These are phyloP conservation scores for Psilocybe tampanensis DNA, from an alignment of 768 basidiomycete genomes.

Conservation along the genomic window DNA sequence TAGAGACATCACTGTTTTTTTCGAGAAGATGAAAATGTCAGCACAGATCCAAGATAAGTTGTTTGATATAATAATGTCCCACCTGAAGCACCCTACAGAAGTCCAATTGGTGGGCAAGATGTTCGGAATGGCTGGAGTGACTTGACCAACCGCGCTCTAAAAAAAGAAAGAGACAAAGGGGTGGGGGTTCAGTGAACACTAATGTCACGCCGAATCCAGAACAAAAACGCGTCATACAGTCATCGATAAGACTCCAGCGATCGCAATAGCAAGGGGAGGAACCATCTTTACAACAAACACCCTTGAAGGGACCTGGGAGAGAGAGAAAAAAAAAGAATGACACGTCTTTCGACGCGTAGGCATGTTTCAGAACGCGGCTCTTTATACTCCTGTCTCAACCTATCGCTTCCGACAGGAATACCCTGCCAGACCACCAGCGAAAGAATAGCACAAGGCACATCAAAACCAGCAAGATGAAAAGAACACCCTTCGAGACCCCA, in stretches of 20 bases:
- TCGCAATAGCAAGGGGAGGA: constrained; percentile 1
- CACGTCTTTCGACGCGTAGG: constrained; percentile 16
- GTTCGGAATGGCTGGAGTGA: constrained; percentile 32
- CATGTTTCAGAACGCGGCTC: not conserved
- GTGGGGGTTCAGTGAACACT: not conserved
- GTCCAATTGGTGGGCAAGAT: constrained; percentile 47
- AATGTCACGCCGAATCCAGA: not conserved
- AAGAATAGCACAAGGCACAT: constrained; percentile 19
- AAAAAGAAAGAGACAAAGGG: not conserved
- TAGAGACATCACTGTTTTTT: constrained; percentile 35
- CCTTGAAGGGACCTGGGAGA: no score
- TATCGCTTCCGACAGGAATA: constrained; percentile 1
- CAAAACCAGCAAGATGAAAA: constrained; percentile 11
- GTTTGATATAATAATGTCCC: not conserved
- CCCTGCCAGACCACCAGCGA: not conserved
- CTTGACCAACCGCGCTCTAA: constrained; percentile 15
- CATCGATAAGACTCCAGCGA: constrained; percentile 6
- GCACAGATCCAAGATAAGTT: not conserved
- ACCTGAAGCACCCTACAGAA: constrained; percentile 56
- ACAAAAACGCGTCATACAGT: constrained; percentile 9
- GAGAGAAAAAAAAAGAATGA: constrained; percentile 9
- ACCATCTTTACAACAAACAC: constrained; percentile 1
- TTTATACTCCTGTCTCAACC: constrained; percentile 16
- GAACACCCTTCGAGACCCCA: constrained; percentile 18
- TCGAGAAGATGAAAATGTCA: no score